Base-by-base conservation (phyloP, 1,284 basidiomycete species). In the Moniliophthora roreri region DNA sequence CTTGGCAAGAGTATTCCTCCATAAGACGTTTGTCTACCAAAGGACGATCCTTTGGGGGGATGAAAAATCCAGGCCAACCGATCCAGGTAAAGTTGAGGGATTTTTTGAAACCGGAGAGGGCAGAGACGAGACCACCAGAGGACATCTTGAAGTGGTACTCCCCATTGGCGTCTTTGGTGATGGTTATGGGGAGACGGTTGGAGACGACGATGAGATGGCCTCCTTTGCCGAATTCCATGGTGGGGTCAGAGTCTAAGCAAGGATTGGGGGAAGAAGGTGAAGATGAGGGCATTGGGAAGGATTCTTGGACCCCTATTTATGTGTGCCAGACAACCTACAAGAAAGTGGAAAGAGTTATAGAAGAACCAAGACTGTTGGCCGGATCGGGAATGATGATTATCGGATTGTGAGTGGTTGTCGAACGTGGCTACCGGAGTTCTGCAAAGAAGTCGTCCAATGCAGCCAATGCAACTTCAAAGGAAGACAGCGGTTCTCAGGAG, bases 71-170 rank as follows among this genome's bases (percentile, higher is more conserved):
- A 4, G 89, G 83, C 93, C 93, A 95, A 48, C 93, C 93, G 58
- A 95, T 95, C 93, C 93, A 96, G 23, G 91, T 95, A 73, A 98
- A 97, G 66, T 83, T 88, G 81, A 98, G 87, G 44, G 89, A 93
- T 75, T 95, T 96, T 75, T 98, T 98, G 81, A 93, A 95, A 45
- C 95, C 95, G 13, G 90, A 91, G 56, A 98, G 84, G 47, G 95
- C 95, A 51, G 91, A 95, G 57, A 97, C 95, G 54, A 98, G 87
- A 51, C 95, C 95, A 42, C 95, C 95, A 1, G 91, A 95, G 51
- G 92, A 95, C 91, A 96, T 95, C 78, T 95, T 94, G 83, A 95
- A 97, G 73, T 94, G 88, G 72, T 95, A 97, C 69, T 95, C 87
- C 66, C 93, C 93, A 47, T 80, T 74, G 20, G 79, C 84, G 79